Evolutionary conservation across 176 grass and related monocot genomes (phyloP).

Genomic region (Aegilops tauschii): DNA sequence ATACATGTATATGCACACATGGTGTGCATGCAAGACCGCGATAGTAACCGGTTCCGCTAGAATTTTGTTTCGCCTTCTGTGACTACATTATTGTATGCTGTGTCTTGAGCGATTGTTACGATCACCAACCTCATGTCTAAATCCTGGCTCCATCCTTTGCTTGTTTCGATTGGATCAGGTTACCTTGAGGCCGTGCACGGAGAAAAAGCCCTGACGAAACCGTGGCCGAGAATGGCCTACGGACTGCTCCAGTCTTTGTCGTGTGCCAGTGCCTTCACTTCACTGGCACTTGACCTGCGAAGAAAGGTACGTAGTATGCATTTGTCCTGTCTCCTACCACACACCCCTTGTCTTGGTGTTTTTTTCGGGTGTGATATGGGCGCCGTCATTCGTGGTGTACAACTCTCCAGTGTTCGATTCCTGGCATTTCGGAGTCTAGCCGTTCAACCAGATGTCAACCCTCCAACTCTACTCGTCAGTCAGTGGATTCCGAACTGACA

Average conservation of each 20-base stretch:
- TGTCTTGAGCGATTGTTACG: too few relatives aligned
- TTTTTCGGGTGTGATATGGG: background rate
- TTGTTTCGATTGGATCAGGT: background rate
- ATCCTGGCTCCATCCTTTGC: too few relatives aligned
- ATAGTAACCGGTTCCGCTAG: too few relatives aligned
- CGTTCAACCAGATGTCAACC: background rate
- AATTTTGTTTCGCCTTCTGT: too few relatives aligned
- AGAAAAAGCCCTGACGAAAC: background rate
- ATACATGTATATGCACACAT: too few relatives aligned
- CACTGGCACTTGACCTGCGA: slow-evolving; percentile 23
- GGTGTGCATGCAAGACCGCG: too few relatives aligned
- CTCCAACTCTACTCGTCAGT: background rate
- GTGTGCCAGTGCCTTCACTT: slow-evolving; percentile 23
- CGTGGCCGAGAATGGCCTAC: background rate
- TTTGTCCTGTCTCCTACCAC: background rate
- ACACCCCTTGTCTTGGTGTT: background rate
- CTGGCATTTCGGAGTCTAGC: background rate
- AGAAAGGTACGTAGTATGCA: slow-evolving; percentile 20
- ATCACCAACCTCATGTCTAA: too few relatives aligned
- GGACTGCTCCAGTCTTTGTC: slow-evolving; percentile 13
- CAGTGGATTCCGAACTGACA: background rate
- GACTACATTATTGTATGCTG: too few relatives aligned
- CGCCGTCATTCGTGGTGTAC: background rate
- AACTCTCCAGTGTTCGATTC: background rate
- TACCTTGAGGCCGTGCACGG: background rate